Conservation (phyloP, 2,329 filamentous ascomycete genomes). For the Pezizomycotina sp. region DNA sequence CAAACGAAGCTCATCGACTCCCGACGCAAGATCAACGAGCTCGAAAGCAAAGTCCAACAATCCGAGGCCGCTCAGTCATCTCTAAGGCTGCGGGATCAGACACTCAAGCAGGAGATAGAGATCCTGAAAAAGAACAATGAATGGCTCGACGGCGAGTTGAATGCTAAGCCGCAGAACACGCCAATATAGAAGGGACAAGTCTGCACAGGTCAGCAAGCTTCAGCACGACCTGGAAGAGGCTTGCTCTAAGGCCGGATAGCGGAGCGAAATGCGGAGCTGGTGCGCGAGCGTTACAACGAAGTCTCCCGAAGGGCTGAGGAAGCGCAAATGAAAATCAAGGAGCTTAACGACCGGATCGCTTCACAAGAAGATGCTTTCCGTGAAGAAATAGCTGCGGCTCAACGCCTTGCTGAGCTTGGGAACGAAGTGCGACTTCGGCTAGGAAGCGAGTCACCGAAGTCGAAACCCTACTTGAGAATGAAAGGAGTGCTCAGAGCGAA, state of each 20-base stretch:
- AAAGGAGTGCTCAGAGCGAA: slow-evolving; percentile 42
- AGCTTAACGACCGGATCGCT: slow-evolving; percentile 66
- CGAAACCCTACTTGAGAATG: slow-evolving; percentile 31
- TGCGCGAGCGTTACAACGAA: slow-evolving; percentile 66
- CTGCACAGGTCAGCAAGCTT: slow-evolving; percentile 69
- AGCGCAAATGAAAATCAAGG: slow-evolving; percentile 61
- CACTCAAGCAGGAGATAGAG: slow-evolving; percentile 76
- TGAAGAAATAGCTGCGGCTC: slow-evolving; percentile 66
- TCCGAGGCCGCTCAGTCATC: slow-evolving; percentile 64
- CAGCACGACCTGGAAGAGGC: slow-evolving; percentile 80
- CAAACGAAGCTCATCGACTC: slow-evolving; percentile 77
- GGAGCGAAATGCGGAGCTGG: slow-evolving; percentile 35
- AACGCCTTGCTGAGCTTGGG: slow-evolving; percentile 68
- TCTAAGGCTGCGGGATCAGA: slow-evolving; percentile 80
- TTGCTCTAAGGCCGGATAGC: slow-evolving; percentile 45
- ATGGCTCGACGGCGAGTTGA: slow-evolving; percentile 81
- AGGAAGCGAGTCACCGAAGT: slow-evolving; percentile 41
- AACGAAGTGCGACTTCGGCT: slow-evolving; percentile 55
- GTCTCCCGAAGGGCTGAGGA: slow-evolving; percentile 78
- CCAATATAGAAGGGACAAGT: slow-evolving; percentile 94
- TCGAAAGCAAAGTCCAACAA: slow-evolving; percentile 71
- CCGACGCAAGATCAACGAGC: slow-evolving; percentile 59
- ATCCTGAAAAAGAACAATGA: slow-evolving; percentile 78
- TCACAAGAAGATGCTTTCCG: slow-evolving; percentile 73
- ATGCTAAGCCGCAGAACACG: slow-evolving; percentile 69